These are phyloP conservation scores for Scleromitrula shiraiana DNA, from an alignment of 2,329 filamentous ascomycete genomes.

Conservation along the genomic window DNA sequence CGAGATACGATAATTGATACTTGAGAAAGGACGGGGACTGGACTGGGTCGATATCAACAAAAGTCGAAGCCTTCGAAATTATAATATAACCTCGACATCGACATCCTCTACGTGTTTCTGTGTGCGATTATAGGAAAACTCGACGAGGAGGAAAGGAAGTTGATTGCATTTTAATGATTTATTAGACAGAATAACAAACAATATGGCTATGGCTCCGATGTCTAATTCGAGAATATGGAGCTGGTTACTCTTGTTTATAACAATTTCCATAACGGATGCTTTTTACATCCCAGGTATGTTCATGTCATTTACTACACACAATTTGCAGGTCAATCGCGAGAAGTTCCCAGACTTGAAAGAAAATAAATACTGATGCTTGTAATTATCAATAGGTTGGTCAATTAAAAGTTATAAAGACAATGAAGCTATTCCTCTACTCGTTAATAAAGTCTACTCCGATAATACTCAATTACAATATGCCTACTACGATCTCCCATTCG, in stretches of 20 bases:
- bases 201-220: conserved; percentile 18
- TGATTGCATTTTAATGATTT: conserved; percentile 2
- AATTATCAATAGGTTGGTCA: conserved; percentile 57
- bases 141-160: background rate
- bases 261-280: conserved; percentile 47
- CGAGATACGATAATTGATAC: too few species aligned
- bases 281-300: conserved; percentile 79
- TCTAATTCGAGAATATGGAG: conserved; percentile 31
- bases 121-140: background rate
- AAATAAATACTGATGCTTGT: background rate
- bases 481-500: conserved; percentile 81
- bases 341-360: background rate
- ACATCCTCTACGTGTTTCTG: background rate
- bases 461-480: conserved; percentile 86
- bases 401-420: conserved; percentile 70
- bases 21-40: too few species aligned
- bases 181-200: conserved; percentile 14
- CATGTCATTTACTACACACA: background rate
- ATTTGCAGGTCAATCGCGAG: background rate
- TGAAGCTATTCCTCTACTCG: conserved; percentile 74
- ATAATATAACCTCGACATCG: too few species aligned
- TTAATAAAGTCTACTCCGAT: conserved; percentile 89
- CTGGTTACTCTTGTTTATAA: conserved; percentile 40
- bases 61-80: too few species aligned
- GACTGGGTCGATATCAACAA: too few species aligned